Conservation (phyloP, 345 rosid species). For the Lepidium aucheri region DNA sequence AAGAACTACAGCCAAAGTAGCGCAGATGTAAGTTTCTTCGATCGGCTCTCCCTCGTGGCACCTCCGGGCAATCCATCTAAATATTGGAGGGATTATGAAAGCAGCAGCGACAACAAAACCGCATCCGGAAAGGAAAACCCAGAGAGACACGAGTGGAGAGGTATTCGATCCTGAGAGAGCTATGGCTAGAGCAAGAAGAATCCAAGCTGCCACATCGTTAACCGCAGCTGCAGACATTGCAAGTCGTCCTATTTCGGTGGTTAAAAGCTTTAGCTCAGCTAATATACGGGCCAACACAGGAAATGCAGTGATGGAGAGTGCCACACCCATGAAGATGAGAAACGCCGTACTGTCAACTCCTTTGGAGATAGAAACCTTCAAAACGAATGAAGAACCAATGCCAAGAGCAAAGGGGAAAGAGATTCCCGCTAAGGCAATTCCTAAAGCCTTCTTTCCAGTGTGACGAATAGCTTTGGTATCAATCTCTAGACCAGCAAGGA, state of each 20-base stretch:
- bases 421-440: conserved; percentile 62
- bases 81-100: conserved; percentile 40
- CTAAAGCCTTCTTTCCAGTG: conserved; percentile 55
- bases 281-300: conserved; percentile 77
- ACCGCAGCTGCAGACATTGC: conserved; percentile 90
- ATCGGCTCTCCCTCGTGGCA: conserved; percentile 77
- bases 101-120: conserved; percentile 34
- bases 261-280: conserved; percentile 73
- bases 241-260: conserved; percentile 62
- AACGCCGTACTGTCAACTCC: conserved; percentile 41
- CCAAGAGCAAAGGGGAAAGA: conserved; percentile 58
- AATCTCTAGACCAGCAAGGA: conserved; percentile 67
- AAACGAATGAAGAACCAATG: conserved; percentile 48
- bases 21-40: conserved; percentile 53
- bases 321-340: conserved; percentile 81
- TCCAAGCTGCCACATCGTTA: conserved; percentile 77
- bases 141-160: conserved; percentile 49
- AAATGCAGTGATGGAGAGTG: conserved; percentile 76
- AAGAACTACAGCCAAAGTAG: conserved; percentile 44
- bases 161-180: conserved; percentile 52
- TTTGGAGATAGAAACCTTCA: conserved; percentile 39
- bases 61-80: conserved; percentile 46
- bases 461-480: conserved; percentile 43
- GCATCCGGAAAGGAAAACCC: conserved; percentile 59
- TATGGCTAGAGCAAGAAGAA: conserved; percentile 73